These are phyloP conservation scores for Penicillium nordicum DNA, from an alignment of 2,329 filamentous ascomycete species.

Conservation along the genomic window DNA sequence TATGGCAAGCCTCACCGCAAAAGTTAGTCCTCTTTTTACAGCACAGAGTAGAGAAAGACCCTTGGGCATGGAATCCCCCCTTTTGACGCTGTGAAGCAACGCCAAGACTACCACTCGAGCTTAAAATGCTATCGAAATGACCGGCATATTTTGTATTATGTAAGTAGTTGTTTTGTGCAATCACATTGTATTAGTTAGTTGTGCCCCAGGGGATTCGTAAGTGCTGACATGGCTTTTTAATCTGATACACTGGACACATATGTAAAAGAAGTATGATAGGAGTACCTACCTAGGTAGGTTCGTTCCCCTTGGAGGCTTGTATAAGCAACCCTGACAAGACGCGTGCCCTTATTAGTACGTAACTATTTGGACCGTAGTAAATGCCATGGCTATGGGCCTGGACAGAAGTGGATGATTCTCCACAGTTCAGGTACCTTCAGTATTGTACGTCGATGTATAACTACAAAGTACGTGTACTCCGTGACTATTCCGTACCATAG, in stretches of 20 bases:
- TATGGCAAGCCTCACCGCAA: neutral
- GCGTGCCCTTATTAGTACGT: neutral
- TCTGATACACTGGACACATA: neutral
- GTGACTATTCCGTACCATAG: neutral
- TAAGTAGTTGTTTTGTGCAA: neutral
- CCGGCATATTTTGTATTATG: neutral
- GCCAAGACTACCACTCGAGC: conserved; percentile 18
- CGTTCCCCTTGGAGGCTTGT: neutral
- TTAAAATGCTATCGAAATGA: conserved; percentile 5
- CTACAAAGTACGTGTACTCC: too few relatives aligned
- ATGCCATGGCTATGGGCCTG: neutral
- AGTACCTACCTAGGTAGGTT: neutral
- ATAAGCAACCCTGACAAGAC: neutral
- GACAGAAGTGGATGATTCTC: conserved; percentile 1
- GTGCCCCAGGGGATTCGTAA: neutral
- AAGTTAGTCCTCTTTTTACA: neutral
- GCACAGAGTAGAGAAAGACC: neutral
- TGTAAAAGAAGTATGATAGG: neutral
- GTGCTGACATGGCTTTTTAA: neutral
- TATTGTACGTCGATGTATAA: neutral
- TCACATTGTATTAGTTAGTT: neutral
- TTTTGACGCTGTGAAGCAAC: conserved; percentile 4
- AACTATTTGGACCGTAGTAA: neutral
- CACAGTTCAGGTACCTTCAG: neutral
- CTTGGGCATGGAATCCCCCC: neutral